Percentiles rank a stretch among this genome's conserved stretches.
phyloP scores from a whole-genome alignment of 2,329 filamentous ascomycete species.

The Akanthomyces muscarius region DNA sequence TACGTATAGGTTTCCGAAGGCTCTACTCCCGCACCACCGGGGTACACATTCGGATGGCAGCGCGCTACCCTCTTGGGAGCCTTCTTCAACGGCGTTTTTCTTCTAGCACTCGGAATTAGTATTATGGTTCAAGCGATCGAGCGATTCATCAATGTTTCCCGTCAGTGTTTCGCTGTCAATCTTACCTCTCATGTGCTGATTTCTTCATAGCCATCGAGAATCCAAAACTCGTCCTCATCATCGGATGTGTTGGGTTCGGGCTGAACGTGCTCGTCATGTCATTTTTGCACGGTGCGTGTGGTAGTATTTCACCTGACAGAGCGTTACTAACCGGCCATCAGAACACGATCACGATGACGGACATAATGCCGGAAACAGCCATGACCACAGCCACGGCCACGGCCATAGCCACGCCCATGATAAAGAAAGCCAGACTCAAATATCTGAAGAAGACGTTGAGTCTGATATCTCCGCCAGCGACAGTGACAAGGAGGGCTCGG shows the following conservation, averaged over 20 bases:
- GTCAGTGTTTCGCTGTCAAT: conserved; percentile 32
- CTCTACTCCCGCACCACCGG: conserved; percentile 47
- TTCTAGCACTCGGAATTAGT: conserved; percentile 67
- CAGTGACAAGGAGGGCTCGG: background rate
- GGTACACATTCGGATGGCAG: conserved; percentile 67
- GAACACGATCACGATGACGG: conserved; percentile 24
- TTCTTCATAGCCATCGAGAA: conserved; percentile 53
- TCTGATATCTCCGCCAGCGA: background rate
- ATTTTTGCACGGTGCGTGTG: conserved; percentile 56
- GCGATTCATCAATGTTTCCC: conserved; percentile 56
- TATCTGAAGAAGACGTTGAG: conserved; percentile 7
- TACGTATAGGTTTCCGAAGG: conserved; percentile 51
- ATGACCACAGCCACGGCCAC: conserved; percentile 21
- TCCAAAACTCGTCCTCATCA: conserved; percentile 62
- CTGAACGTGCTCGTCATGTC: conserved; percentile 64
- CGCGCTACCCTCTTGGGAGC: conserved; percentile 68
- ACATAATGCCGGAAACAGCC: background rate
- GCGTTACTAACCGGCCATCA: conserved; percentile 5
- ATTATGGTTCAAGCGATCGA: conserved; percentile 72
- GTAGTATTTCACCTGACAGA: conserved; percentile 18
- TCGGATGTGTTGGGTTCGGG: conserved; percentile 62
- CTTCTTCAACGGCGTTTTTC: conserved; percentile 77
- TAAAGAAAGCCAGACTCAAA: background rate
- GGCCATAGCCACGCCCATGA: conserved; percentile 12
- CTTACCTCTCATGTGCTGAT: conserved; percentile 5